Evolutionary conservation across 1,284 basidiomycete genomes (phyloP).

Genomic region (Apiotrichum gracile): DNA sequence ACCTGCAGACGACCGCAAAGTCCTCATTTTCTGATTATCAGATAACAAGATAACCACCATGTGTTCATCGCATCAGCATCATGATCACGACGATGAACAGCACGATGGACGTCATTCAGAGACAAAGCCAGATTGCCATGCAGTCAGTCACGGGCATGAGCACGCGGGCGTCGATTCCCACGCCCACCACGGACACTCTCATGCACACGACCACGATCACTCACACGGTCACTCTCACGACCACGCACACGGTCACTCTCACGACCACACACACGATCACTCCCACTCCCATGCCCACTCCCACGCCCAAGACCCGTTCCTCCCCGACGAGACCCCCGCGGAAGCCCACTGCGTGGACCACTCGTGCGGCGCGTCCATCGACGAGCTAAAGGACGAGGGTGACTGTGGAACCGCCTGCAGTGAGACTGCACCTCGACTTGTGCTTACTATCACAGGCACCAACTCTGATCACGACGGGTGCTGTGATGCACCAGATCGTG

Average conservation of each 20-base stretch:
- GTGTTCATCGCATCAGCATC: too few species aligned
- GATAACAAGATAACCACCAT: too few species aligned
- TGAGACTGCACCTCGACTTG: too few species aligned
- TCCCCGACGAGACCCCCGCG: neutral
- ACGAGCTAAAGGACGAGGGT: neutral
- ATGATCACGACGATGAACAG: too few species aligned
- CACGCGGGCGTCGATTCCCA: too few species aligned
- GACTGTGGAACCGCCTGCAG: too few species aligned
- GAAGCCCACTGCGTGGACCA: slow-evolving; percentile 1
- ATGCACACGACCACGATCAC: neutral
- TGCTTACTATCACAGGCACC: neutral
- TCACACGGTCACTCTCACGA: neutral
- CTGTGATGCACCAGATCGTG: neutral
- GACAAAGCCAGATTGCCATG: too few species aligned
- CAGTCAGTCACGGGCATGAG: neutral
- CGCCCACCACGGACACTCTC: neutral
- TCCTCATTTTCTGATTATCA: too few species aligned
- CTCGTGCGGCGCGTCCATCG: neutral
- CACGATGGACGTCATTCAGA: too few species aligned
- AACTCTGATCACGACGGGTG: neutral
- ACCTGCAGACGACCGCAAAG: too few species aligned
- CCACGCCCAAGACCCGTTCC: neutral
- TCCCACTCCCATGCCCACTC: neutral
- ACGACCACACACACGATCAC: neutral
- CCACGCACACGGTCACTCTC: neutral